These are phyloP conservation scores for Cercospora berteroae DNA, from an alignment of 2,329 filamentous ascomycete species.

Conservation along the genomic window DNA sequence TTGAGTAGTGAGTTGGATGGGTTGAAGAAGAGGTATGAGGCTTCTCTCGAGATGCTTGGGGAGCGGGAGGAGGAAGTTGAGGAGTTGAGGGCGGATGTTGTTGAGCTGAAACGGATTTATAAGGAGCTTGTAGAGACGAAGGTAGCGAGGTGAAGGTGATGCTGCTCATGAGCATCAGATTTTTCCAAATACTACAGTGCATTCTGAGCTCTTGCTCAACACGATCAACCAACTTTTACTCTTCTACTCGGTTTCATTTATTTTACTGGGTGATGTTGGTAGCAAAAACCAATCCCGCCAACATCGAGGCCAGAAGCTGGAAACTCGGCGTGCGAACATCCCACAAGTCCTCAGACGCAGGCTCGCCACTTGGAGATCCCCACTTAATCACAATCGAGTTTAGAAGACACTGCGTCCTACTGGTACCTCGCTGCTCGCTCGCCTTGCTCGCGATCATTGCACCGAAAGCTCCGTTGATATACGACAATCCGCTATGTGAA, in stretches of 20 bases:
- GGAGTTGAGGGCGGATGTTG: conserved; percentile 82
- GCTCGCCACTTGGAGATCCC: too few species aligned
- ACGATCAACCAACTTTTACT: neutral
- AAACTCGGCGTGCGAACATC: neutral
- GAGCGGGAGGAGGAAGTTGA: conserved; percentile 96
- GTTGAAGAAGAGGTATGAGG: conserved; percentile 78
- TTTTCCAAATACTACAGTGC: neutral
- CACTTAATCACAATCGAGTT: neutral
- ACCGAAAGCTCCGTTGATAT: neutral
- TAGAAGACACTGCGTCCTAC: neutral
- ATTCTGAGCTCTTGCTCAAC: neutral
- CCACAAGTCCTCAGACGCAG: neutral
- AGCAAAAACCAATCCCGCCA: neutral
- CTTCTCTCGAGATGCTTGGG: conserved; percentile 87
- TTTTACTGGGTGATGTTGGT: neutral
- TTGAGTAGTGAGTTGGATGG: conserved; percentile 67
- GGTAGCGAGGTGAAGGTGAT: conserved; percentile 18
- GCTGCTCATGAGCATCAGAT: neutral
- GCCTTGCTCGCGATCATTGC: neutral
- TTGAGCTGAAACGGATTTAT: conserved; percentile 95
- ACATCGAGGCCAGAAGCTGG: neutral
- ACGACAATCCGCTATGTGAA: neutral
- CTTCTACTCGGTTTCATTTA: neutral
- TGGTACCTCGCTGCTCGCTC: neutral
- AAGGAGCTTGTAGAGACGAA: conserved; percentile 74